phyloP scores from a whole-genome alignment of 2,329 filamentous ascomycete genomes.

The Exserohilum turcica region DNA sequence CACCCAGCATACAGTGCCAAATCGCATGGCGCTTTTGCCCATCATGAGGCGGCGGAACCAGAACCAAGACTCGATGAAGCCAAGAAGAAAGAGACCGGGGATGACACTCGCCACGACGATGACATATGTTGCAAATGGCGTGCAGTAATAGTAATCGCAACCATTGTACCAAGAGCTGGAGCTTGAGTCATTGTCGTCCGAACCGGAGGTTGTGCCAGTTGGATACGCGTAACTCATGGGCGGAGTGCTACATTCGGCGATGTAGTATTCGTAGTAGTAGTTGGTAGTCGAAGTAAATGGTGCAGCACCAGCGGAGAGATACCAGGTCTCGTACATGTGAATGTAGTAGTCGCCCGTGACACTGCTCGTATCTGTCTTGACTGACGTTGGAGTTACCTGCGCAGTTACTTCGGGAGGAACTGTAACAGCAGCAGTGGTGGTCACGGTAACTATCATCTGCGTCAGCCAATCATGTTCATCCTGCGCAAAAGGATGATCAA shows the following conservation, averaged over 20 bases:
- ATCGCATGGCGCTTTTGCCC: constrained; percentile 36
- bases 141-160: constrained; percentile 15
- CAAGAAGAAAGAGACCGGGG: constrained; percentile 38
- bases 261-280: constrained; percentile 33
- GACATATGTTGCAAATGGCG: constrained; percentile 18
- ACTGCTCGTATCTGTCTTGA: constrained; percentile 13
- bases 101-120: constrained; percentile 38
- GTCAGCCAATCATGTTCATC: background rate
- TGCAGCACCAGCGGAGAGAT: constrained; percentile 31
- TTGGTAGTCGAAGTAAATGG: constrained; percentile 29
- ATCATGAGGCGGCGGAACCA: constrained; percentile 46
- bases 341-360: constrained; percentile 7
- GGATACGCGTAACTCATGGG: constrained; percentile 11
- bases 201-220: constrained; percentile 1
- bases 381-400: constrained; percentile 34
- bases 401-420: constrained; percentile 31
- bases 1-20: constrained; percentile 42
- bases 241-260: constrained; percentile 31
- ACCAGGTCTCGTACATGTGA: constrained; percentile 32
- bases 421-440: constrained; percentile 23
- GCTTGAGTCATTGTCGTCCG: background rate
- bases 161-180: constrained; percentile 10
- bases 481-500: background rate
- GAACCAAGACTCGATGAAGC: constrained; percentile 40
- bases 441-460: constrained; percentile 18